Evolutionary conservation across 2,329 filamentous ascomycete genomes (phyloP), one percentile per base, ranked within the genome.

Genomic region (Penicillium sp.): DNA sequence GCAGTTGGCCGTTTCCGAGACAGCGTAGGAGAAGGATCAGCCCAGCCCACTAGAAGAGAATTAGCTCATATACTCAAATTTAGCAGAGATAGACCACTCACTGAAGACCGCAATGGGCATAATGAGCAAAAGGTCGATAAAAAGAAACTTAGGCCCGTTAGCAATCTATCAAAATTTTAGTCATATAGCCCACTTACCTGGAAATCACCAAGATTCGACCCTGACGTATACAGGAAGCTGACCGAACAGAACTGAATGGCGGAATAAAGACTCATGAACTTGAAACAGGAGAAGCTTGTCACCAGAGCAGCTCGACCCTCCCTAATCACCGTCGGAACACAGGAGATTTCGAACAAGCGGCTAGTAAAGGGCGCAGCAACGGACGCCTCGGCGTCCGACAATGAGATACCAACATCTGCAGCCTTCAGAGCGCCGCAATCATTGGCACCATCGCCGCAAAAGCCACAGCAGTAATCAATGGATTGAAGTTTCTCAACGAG

Each of bases 241-340:
- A 99, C 95, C 0, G 91, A 91, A 8, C 91, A 96, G 79, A 99
- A 99, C 74, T 99, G 94, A 64, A 99, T 99, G n/a, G 94, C 93
- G 2, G 92, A 97, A 79, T 99, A 99, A 63, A 99, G 78, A 67
- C 90, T 95, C 95, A 99, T 99, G 77, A 96, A 99, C 79, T 97
- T 99, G 83, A 99, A 99, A 79, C 94, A 99, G 78, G 91, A 95
- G 79, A 99, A 99, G 75, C 92, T 96, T 13, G 94, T 99, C n/a
- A 97, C 92, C 34, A 99, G 82, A 34, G 95, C 91, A 21, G 93
- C 93, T 61, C 95, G 87, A 21, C 94, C 94, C 79, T 99, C 94
- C 85, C 86, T 83, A 60, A 99, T 97, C 62, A 99, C 88, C 68
- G 93, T 88, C 8, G 93, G 89, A 5, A 99, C 93, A 72, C 94